Evolutionary conservation across 2,329 filamentous ascomycete species (phyloP).

Genomic region (Hymenoscyphus albidus): DNA sequence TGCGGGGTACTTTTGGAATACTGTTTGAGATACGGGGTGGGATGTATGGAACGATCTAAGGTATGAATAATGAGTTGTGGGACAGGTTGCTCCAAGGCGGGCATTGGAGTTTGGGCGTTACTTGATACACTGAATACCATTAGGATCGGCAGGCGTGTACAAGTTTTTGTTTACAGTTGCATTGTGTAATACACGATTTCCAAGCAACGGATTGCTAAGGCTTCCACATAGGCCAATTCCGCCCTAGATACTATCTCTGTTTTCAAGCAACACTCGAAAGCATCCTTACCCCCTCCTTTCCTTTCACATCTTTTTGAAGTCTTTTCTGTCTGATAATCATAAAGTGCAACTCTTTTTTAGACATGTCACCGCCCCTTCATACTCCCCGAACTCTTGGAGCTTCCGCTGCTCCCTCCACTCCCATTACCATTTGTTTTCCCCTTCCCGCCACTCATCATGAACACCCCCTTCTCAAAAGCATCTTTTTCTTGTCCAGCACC

Average conservation of each 20-base stretch:
- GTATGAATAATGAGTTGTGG: constrained; percentile 1
- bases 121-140: not conserved
- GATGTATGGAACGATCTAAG: not conserved
- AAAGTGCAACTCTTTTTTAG: not conserved
- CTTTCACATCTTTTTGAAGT: too few species aligned
- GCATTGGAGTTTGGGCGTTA: constrained; percentile 4
- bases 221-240: not conserved
- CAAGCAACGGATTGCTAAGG: not conserved
- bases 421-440: not conserved
- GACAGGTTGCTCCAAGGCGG: not conserved
- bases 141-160: not conserved
- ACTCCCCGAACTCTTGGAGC: constrained; percentile 28
- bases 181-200: not conserved
- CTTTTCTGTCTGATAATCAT: not conserved
- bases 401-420: constrained; percentile 16
- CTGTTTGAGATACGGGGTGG: constrained; percentile 51
- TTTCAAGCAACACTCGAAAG: too few species aligned
- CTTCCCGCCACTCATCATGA: constrained; percentile 3
- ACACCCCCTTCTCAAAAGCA: constrained; percentile 8
- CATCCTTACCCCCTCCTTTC: not conserved
- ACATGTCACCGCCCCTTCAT: constrained; percentile 26
- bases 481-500: not conserved
- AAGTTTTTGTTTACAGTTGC: not conserved
- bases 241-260: not conserved
- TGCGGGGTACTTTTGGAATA: constrained; percentile 94